Conservation (phyloP, 352 stramenopile species). For the Globisporangium uncinulatum region DNA sequence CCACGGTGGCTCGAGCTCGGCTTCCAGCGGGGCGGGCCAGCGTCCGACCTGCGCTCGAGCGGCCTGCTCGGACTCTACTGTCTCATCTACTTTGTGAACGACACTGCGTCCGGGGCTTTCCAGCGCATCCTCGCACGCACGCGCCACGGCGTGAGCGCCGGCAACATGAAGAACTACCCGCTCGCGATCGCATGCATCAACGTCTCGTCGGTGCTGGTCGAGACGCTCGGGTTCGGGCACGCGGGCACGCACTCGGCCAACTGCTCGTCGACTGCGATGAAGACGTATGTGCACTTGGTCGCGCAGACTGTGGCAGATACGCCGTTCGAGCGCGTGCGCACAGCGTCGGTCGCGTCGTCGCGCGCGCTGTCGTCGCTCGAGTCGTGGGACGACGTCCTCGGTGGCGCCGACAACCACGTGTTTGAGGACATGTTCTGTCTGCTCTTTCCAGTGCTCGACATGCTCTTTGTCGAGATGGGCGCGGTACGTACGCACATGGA, state of each 20-base stretch:
- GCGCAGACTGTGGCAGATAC: conserved; percentile 32
- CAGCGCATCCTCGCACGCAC: conserved; percentile 68
- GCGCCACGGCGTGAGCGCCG: conserved; percentile 75
- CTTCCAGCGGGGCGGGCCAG: conserved; percentile 75
- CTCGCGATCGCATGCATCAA: conserved; percentile 87
- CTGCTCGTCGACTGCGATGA: conserved; percentile 62
- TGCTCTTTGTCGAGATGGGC: conserved; percentile 84
- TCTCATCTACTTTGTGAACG: conserved; percentile 78
- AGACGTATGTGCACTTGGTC: conserved; percentile 72
- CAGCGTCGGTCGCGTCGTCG: conserved; percentile 24
- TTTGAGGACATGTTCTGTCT: conserved; percentile 85
- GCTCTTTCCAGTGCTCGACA: conserved; percentile 73
- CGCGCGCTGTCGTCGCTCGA: conserved; percentile 35
- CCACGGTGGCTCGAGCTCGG: conserved; percentile 77
- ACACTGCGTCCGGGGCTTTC: conserved; percentile 47
- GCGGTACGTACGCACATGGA: conserved; percentile 41
- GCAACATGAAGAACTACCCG: conserved; percentile 88
- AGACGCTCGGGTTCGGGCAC: conserved; percentile 73
- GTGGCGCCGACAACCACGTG: conserved; percentile 69
- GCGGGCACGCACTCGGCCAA: conserved; percentile 72
- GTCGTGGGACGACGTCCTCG: conserved; percentile 69
- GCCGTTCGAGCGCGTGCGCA: conserved; percentile 18
- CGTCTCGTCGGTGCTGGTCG: conserved; percentile 61
- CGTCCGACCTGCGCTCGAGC: conserved; percentile 77
- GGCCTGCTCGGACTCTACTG: conserved; percentile 81